Evolutionary conservation across 768 basidiomycete species (phyloP), one percentile per base, ranked within the genome.

Genomic region (Phaeotremella fagi): DNA sequence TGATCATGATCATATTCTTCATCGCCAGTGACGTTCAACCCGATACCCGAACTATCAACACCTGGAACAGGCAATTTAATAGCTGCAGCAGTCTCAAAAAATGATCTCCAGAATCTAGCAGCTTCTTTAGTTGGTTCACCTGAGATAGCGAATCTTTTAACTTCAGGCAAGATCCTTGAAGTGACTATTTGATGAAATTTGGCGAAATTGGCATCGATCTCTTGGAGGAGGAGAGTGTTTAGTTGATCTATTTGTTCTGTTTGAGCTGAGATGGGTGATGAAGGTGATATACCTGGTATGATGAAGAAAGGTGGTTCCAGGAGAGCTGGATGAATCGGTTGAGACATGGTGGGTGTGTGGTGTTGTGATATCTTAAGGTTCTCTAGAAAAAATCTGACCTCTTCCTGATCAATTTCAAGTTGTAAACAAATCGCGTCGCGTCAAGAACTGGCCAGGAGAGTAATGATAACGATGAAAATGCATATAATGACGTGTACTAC

Each of bases 81-180:
- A 63, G 89, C 85, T 3, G 94, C 92, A 7, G 91, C 90, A 54
- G 87, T 83, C 68, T 97, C 91, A 69, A 91, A 97, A 79, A 99
- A 98, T 0, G 88, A 86, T 3, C 85, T 85, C 92, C 94, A 98
- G 72, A 97, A 97, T 92, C 94, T 87, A 9, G 91, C 88, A 24
- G 90, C 88, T 60, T 97, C 90, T 55, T 86, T 80, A 26, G 90
- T 89, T 3, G 90, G 86, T 68, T 90, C 85, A 16, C 87, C 89
- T 27, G 83, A 85, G 38, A 88, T 83, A 2, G 89, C 85, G 75
- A 90, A 95, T 44, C 86, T 80, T 71, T 92, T 94, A 53, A 99
- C 85, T 4, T 88, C 84, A 3, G 94, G 94, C 43, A 98, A 71
- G 36, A 99, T 75, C 65, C 81, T 82, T 53, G 80, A 86, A 4